Conservation (phyloP, 805 yeast genomes). For the Yarrowia phangngaensis region DNA sequence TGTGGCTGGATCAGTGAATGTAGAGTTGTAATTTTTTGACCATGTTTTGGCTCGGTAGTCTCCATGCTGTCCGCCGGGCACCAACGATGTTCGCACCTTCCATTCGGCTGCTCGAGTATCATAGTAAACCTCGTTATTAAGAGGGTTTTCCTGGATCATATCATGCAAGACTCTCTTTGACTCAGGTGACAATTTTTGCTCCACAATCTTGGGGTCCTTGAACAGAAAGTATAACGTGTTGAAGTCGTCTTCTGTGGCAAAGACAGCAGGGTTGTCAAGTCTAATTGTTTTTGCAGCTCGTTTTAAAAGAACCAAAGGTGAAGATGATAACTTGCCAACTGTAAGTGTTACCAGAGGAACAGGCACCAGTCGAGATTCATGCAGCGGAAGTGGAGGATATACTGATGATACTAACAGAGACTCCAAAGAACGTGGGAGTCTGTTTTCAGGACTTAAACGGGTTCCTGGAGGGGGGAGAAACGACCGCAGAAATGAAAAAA, state of each 20-base stretch:
- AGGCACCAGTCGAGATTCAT: conserved; percentile 45
- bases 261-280: conserved; percentile 66
- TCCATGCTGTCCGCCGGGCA: conserved; percentile 31
- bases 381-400: conserved; percentile 55
- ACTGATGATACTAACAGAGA: conserved; percentile 54
- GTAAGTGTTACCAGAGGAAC: conserved; percentile 62
- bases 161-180: conserved; percentile 54
- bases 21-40: conserved; percentile 36
- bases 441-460: conserved; percentile 49
- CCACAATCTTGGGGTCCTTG: conserved; percentile 50
- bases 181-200: conserved; percentile 62
- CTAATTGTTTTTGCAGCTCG: conserved; percentile 56
- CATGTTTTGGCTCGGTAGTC: conserved; percentile 35
- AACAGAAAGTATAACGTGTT: conserved; percentile 70
- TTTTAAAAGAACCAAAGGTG: conserved; percentile 57
- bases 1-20: conserved; percentile 33
- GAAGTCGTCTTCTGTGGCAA: conserved; percentile 73
- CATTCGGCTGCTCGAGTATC: conserved; percentile 20
- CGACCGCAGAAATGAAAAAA: conserved; percentile 71
- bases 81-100: conserved; percentile 12
- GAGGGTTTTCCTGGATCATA: conserved; percentile 38
- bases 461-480: conserved; percentile 63
- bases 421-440: conserved; percentile 50
- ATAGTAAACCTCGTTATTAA: conserved; percentile 30
- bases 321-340: conserved; percentile 45